Percentiles rank a stretch among this genome's conserved stretches.
Evolutionary conservation across 768 basidiomycete species (phyloP).

Genomic region (Mycena pura): DNA sequence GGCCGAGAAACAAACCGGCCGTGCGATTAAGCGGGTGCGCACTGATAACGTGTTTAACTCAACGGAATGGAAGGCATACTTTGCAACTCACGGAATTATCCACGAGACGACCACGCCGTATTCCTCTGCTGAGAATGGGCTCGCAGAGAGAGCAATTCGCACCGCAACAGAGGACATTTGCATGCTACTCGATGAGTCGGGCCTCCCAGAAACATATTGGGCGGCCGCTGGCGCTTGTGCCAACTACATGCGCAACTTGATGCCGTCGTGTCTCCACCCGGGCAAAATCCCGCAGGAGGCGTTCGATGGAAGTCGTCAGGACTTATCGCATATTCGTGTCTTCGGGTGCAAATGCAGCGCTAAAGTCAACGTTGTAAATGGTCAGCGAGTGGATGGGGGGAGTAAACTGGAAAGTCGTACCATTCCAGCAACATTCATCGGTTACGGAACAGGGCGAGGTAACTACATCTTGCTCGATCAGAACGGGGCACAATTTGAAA

Average conservation of each 20-base stretch:
- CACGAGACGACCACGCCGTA: no score
- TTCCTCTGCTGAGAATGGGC: no score
- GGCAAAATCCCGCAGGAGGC: not conserved
- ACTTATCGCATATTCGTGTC: constrained; percentile 24
- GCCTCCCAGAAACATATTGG: no score
- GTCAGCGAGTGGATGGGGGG: not conserved
- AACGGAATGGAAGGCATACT: no score
- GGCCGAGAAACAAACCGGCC: no score
- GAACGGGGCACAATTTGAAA: not conserved
- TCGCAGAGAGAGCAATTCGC: no score
- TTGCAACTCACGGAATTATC: no score
- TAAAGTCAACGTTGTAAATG: constrained; percentile 17
- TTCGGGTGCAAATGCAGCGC: constrained; percentile 32
- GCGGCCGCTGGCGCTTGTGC: no score
- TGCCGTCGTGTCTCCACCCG: not conserved
- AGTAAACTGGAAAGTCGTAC: not conserved
- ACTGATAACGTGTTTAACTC: no score
- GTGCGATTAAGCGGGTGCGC: no score
- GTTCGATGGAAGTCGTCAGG: not conserved
- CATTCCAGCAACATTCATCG: not conserved
- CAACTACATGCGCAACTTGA: constrained; percentile 23
- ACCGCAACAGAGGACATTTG: no score
- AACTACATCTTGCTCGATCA: not conserved
- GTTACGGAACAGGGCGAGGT: constrained; percentile 2
- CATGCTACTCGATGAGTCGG: no score